Percentiles rank a stretch among this genome's conserved stretches.
These are phyloP conservation scores for Ogataea corticis DNA, from an alignment of 805 yeast species.

Conservation along the genomic window DNA sequence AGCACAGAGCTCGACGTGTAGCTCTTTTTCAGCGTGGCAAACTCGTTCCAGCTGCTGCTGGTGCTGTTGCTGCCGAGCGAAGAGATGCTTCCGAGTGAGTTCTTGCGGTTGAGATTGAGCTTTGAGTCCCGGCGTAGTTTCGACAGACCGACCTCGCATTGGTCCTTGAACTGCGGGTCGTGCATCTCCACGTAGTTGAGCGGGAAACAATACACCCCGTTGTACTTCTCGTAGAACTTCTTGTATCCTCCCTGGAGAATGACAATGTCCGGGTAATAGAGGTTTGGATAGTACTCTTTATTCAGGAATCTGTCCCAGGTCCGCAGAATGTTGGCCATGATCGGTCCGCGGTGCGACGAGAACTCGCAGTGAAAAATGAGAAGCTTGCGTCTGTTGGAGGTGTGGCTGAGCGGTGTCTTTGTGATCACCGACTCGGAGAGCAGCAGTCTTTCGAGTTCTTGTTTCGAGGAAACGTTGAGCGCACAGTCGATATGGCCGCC, in stretches of 20 bases:
- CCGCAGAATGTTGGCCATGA: slow-evolving; percentile 84
- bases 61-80: slow-evolving; percentile 1
- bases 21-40: slow-evolving; percentile 16
- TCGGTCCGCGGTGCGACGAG: slow-evolving; percentile 90
- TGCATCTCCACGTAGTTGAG: slow-evolving; percentile 86
- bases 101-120: slow-evolving; percentile 29
- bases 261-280: slow-evolving; percentile 86
- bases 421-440: slow-evolving; percentile 28
- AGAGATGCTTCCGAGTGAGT: slow-evolving; percentile 20
- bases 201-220: slow-evolving; percentile 62
- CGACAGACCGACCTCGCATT: slow-evolving; percentile 44
- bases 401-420: slow-evolving; percentile 26
- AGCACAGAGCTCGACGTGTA: slow-evolving; percentile 22
- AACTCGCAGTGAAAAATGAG: slow-evolving; percentile 94
- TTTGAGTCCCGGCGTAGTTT: slow-evolving; percentile 38
- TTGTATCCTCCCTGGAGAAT: slow-evolving; percentile 92
- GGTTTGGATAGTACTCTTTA: slow-evolving; percentile 71
- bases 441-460: slow-evolving; percentile 62
- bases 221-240: slow-evolving; percentile 60
- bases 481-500: slow-evolving; percentile 94
- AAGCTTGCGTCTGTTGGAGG: slow-evolving; percentile 40
- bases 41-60: slow-evolving; percentile 2
- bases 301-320: slow-evolving; percentile 78
- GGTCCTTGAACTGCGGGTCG: slow-evolving; percentile 51
- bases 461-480: slow-evolving; percentile 69